Evolutionary conservation across 176 grass and related monocot genomes (phyloP).

Genomic region (Lolium rigidum): DNA sequence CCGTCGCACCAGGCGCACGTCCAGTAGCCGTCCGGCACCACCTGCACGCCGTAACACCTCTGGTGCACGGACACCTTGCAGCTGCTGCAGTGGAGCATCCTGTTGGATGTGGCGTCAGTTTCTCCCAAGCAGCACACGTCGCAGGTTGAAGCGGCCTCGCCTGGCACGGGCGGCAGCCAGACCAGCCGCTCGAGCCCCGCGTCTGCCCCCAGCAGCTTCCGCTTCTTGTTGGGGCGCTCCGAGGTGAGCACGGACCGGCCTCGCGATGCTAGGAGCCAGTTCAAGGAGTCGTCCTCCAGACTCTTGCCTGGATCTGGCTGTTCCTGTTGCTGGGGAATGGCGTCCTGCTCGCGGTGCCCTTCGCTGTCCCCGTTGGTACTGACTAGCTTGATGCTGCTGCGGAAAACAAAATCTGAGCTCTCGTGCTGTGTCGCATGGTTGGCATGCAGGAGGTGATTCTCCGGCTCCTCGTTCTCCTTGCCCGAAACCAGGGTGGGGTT

Average conservation of each 20-base stretch:
- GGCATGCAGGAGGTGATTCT: constrained; percentile 19
- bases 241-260: constrained; percentile 81
- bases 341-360: constrained; percentile 50
- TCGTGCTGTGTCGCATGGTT: constrained; percentile 15
- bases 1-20: constrained; percentile 69
- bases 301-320: constrained; percentile 38
- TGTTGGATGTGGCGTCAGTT: constrained; percentile 53
- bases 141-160: constrained; percentile 53
- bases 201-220: constrained; percentile 85
- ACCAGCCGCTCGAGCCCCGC: constrained; percentile 80
- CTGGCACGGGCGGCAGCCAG: constrained; percentile 50
- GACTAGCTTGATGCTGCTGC: constrained; percentile 28
- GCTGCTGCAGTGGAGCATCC: constrained; percentile 67
- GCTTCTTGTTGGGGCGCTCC: constrained; percentile 92
- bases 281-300: neutral
- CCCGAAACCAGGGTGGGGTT: constrained; percentile 12
- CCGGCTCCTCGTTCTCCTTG: constrained; percentile 28
- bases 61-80: constrained; percentile 86
- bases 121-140: constrained; percentile 78
- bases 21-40: constrained; percentile 59
- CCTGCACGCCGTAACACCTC: constrained; percentile 97
- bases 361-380: constrained; percentile 7
- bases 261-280: constrained; percentile 62
- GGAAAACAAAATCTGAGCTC: constrained; percentile 39
- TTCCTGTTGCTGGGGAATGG: constrained; percentile 47